These are phyloP conservation scores for Myxozyma monticola DNA, from an alignment of 805 yeast genomes.

Conservation along the genomic window DNA sequence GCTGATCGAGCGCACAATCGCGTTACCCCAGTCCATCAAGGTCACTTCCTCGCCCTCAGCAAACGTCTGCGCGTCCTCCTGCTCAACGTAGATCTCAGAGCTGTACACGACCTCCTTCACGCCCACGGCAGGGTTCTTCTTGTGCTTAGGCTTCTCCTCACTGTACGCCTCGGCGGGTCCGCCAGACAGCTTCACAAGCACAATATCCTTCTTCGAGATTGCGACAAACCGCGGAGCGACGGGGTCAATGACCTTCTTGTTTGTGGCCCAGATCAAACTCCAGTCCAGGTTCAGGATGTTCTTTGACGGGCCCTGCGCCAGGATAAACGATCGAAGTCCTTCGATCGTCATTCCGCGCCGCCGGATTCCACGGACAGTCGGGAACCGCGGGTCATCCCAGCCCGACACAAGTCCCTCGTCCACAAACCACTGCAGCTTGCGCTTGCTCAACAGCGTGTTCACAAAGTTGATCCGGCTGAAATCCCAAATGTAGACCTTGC, in stretches of 20 bases:
- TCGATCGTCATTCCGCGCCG: constrained; percentile 99
- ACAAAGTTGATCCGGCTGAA: constrained; percentile 96
- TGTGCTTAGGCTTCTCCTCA: constrained; percentile 88
- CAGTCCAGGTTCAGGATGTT: constrained; percentile 96
- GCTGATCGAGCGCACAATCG: constrained; percentile 68
- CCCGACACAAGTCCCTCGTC: constrained; percentile 82
- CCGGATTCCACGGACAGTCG: constrained; percentile 94
- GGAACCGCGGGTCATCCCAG: constrained; percentile 99
- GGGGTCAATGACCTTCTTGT: constrained; percentile 96
- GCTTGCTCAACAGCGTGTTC: constrained; percentile 90
- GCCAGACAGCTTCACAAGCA: constrained; percentile 59
- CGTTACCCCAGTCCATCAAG: constrained; percentile 99
- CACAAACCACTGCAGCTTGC: constrained; percentile 99
- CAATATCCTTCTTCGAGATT: constrained; percentile 59
- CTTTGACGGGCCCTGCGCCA: constrained; percentile 97
- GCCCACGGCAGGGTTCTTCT: constrained; percentile 92
- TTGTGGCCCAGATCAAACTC: constrained; percentile 96
- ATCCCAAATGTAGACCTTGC: constrained; percentile 97
- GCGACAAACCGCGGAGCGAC: constrained; percentile 95
- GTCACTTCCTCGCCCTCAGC: constrained; percentile 89
- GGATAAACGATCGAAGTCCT: constrained; percentile 89
- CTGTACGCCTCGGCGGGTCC: constrained; percentile 64
- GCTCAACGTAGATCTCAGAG: constrained; percentile 71
- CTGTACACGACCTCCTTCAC: constrained; percentile 71
- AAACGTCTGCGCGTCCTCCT: constrained; percentile 75